phyloP scores from a whole-genome alignment of 2,329 filamentous ascomycete genomes.

The Aspergillus sojae region DNA sequence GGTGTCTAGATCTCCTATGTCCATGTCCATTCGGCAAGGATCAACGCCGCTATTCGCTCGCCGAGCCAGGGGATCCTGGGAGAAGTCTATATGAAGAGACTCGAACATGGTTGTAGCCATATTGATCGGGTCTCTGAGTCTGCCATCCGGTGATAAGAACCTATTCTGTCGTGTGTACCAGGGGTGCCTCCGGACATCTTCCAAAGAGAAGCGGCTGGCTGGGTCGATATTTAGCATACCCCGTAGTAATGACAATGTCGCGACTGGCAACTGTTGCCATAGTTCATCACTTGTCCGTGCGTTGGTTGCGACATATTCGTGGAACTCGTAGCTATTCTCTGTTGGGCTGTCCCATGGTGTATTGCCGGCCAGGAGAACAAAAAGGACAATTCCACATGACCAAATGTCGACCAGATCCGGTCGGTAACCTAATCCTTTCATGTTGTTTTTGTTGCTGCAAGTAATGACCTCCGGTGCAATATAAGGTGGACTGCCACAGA shows the following conservation, averaged over 20 bases:
- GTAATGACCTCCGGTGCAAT: conserved; percentile 88
- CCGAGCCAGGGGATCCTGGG: conserved; percentile 62
- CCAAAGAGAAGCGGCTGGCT: conserved; percentile 75
- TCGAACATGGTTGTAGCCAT: conserved; percentile 96
- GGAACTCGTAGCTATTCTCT: conserved; percentile 81
- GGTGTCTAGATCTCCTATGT: conserved; percentile 50
- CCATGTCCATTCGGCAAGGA: conserved; percentile 70
- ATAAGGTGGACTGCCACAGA: conserved; percentile 95
- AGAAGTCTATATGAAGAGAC: conserved; percentile 85
- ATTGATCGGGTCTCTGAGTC: conserved; percentile 74
- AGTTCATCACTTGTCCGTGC: conserved; percentile 83
- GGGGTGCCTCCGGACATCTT: conserved; percentile 84
- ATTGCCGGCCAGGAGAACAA: conserved; percentile 91
- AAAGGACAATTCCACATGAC: conserved; percentile 97
- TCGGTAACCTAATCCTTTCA: conserved; percentile 49
- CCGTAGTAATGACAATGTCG: conserved; percentile 78
- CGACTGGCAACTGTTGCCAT: conserved; percentile 76
- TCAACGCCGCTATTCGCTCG: conserved; percentile 37
- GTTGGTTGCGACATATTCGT: conserved; percentile 78
- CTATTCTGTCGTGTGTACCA: conserved; percentile 89
- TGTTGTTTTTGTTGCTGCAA: conserved; percentile 54
- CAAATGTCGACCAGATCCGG: conserved; percentile 89
- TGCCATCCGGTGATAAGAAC: conserved; percentile 73
- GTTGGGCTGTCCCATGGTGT: conserved; percentile 98
- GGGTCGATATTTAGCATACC: conserved; percentile 90